phyloP scores from a whole-genome alignment of 2,329 filamentous ascomycete species.

The Fusarium duplospermum region DNA sequence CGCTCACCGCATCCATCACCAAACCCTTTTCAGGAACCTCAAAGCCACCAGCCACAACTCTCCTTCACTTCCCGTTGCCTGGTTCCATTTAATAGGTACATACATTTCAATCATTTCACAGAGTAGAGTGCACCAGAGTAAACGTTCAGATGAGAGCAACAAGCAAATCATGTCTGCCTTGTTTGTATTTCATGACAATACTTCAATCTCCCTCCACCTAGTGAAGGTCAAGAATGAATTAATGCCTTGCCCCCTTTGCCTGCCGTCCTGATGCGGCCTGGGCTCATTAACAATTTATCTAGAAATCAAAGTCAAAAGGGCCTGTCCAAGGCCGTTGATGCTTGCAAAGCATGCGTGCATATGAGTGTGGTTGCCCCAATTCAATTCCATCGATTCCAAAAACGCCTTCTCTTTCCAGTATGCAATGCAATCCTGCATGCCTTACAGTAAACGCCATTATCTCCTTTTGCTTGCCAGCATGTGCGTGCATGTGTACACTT shows the following conservation, averaged over 20 bases:
- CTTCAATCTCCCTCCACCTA: conserved; percentile 21
- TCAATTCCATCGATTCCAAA: conserved; percentile 2
- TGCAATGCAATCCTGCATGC: conserved; percentile 36
- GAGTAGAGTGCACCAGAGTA: background rate
- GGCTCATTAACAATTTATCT: conserved; percentile 42
- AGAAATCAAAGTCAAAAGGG: conserved; percentile 30
- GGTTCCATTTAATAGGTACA: background rate
- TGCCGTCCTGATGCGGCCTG: conserved; percentile 29
- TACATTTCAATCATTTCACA: background rate
- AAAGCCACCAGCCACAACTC: background rate
- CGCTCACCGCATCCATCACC: conserved; percentile 12
- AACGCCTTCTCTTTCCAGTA: conserved; percentile 37
- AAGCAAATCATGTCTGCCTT: conserved; percentile 31
- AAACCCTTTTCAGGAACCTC: conserved; percentile 11
- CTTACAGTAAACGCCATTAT: conserved; percentile 33
- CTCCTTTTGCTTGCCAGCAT: conserved; percentile 36
- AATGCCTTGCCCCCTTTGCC: conserved; percentile 10
- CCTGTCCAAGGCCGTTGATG: conserved; percentile 38
- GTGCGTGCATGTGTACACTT: conserved; percentile 30
- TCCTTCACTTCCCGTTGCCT: background rate
- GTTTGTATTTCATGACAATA: conserved; percentile 28
- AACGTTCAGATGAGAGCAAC: conserved; percentile 2
- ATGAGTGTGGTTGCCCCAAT: conserved; percentile 22
- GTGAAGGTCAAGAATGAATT: conserved; percentile 5
- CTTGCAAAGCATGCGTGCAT: conserved; percentile 28